These are phyloP conservation scores for Fusarium sp. DNA, from an alignment of 2,329 filamentous ascomycete species.

Conservation along the genomic window DNA sequence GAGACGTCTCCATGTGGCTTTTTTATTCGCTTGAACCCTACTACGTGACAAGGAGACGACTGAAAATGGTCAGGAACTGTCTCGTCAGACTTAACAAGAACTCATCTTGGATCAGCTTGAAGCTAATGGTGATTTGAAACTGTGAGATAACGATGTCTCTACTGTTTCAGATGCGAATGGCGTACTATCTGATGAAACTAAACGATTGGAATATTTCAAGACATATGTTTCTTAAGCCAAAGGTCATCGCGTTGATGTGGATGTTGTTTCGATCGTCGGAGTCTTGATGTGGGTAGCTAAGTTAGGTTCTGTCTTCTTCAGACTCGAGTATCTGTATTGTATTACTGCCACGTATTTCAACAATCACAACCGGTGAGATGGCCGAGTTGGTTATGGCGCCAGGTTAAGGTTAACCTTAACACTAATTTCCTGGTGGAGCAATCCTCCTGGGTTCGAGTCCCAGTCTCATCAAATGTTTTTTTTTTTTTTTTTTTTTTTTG, in stretches of 20 bases:
- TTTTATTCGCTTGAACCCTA: neutral
- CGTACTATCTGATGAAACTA: accelerated
- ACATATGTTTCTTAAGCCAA: neutral
- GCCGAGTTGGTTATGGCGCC: slow-evolving; percentile 54
- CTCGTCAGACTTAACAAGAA: neutral
- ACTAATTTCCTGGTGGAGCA: slow-evolving; percentile 51
- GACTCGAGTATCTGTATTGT: accelerated
- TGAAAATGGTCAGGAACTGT: neutral
- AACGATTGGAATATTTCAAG: neutral
- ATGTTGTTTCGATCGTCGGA: neutral
- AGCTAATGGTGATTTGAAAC: neutral
- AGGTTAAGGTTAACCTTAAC: slow-evolving; percentile 52
- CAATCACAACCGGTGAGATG: slow-evolving; percentile 47
- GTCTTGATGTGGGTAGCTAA: neutral
- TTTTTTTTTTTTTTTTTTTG: neutral
- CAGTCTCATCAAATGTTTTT: slow-evolving; percentile 47
- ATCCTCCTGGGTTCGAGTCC: slow-evolving; percentile 54
- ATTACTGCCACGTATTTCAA: accelerated
- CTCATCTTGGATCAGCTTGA: neutral
- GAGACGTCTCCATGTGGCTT: no score
- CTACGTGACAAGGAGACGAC: neutral
- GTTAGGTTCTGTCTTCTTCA: neutral
- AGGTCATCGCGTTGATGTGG: neutral
- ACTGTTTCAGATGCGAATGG: neutral
- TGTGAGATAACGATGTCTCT: neutral